Evolutionary conservation across 2,329 filamentous ascomycete genomes (phyloP).

Genomic region (Colletotrichum chrysophilum): DNA sequence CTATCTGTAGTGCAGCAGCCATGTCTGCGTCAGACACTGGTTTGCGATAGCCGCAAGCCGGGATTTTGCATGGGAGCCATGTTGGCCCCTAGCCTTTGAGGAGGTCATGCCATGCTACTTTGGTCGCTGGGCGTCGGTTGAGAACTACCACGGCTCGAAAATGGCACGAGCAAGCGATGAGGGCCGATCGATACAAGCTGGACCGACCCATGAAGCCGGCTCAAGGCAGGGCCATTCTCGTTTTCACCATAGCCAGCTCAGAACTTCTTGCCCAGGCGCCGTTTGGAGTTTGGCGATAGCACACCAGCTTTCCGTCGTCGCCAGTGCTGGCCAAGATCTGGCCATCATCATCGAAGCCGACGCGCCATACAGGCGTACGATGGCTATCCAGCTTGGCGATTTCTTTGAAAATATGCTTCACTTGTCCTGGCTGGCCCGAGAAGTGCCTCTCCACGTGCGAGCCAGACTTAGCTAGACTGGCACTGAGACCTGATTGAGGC

Average conservation of each 20-base stretch:
- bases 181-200: not conserved
- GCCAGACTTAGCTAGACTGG: constrained; percentile 57
- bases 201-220: not conserved
- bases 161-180: not conserved
- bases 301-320: constrained; percentile 72
- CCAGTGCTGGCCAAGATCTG: constrained; percentile 78
- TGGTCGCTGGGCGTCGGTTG: not conserved
- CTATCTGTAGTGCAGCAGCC: not conserved
- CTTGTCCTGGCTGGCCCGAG: constrained; percentile 66
- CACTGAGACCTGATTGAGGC: constrained; percentile 54
- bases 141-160: not conserved
- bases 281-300: constrained; percentile 64
- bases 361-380: constrained; percentile 75
- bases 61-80: not conserved
- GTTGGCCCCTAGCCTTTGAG: not conserved
- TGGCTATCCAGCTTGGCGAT: constrained; percentile 72
- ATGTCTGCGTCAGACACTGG: not conserved
- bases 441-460: constrained; percentile 54
- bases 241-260: constrained; percentile 63
- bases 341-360: constrained; percentile 73
- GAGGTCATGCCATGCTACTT: not conserved
- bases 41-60: not conserved
- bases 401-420: constrained; percentile 67
- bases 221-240: constrained; percentile 53
- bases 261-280: constrained; percentile 66